Base-by-base conservation (phyloP, 768 basidiomycete species). In the Saitozyma podzolica region DNA sequence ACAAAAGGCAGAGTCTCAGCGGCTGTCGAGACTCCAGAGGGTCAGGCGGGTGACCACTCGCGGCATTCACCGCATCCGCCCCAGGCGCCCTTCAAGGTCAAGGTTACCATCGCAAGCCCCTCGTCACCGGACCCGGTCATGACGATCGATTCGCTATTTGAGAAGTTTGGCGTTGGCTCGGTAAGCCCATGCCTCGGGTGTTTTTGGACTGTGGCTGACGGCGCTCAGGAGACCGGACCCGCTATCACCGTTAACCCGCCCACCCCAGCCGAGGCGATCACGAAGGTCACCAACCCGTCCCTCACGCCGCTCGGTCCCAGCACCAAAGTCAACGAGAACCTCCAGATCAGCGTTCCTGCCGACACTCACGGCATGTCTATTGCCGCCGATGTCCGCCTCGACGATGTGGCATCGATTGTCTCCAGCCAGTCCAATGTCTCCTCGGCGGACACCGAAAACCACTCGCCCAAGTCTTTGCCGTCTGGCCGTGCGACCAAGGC, bases 101-200 rank as follows among this genome's bases (percentile, higher is more conserved):
- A 53, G 40, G 54, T 55, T 17, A 41, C 9, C 11, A 50, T 5
- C 29, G 29, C 29, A 29, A 29, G 29, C 29, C 29, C 29, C 2
- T 29, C 29, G 29, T 29, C 48, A 5, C 45, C 56, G 13, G 9
- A 40, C 17, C 56, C 56, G 3, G 54, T 68, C 47, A 68, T 73
- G 67, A 73, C 68, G 0, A 69, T 74, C 19, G 69, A 71, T 56
- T 54, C 45, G 20, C 56, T 74, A 3, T 68, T 72, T 49, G 67
- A 71, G 54, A 67, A 66, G 56, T 72, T 74, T 48, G 53, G 47
- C 14, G 49, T 42, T 16, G 63, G 50, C 40, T 51, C 51, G 9
- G 58, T 64, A 56, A 67, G 62, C 51, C 43, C 47, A 17, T 48
- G 14, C 17, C 13, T 40, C 19, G 59, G 17, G 45, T n/a, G 6